Conservation (phyloP, 2,329 filamentous ascomycete species). For the Dryadomyces quercus-mongolicae region DNA sequence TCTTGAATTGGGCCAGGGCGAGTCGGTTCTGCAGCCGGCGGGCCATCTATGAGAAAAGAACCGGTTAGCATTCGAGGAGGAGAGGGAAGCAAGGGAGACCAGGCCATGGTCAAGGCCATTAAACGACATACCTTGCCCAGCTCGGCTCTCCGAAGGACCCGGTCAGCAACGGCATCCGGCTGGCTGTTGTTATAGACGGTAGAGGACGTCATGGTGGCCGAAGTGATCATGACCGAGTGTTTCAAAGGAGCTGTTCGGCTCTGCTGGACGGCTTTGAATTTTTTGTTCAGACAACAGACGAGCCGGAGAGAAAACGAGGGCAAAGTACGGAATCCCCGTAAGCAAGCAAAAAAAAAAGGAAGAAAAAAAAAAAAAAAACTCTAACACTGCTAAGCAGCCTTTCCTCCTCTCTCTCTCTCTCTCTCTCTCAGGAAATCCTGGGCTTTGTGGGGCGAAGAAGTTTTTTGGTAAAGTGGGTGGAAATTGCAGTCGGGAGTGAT, state of each 20-base stretch:
- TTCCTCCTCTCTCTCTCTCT: not conserved
- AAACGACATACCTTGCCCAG: constrained; percentile 56
- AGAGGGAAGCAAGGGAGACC: not conserved
- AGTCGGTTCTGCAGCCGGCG: constrained; percentile 86
- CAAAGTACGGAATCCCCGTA: too few relatives aligned
- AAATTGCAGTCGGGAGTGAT: constrained; percentile 16
- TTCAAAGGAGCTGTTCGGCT: not conserved
- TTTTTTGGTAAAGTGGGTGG: constrained; percentile 16
- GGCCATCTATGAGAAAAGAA: constrained; percentile 57
- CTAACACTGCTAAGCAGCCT: too few relatives aligned
- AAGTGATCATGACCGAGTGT: constrained; percentile 5
- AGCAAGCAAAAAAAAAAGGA: not conserved
- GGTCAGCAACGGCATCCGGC: constrained; percentile 52
- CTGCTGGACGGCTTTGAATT: not conserved
- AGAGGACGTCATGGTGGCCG: constrained; percentile 7
- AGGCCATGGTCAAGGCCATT: not conserved
- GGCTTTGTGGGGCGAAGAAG: constrained; percentile 9
- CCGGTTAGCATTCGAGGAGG: not conserved
- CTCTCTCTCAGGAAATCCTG: not conserved
- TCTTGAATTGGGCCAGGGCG: constrained; percentile 93
- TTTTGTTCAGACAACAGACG: too few relatives aligned
- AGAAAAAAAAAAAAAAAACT: too few relatives aligned
- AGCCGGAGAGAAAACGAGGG: not conserved
- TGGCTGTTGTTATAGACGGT: constrained; percentile 40
- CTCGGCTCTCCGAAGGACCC: constrained; percentile 60